These are phyloP conservation scores for Sphaerobolus stellatus DNA, from an alignment of 1,284 basidiomycete genomes.

Conservation along the genomic window DNA sequence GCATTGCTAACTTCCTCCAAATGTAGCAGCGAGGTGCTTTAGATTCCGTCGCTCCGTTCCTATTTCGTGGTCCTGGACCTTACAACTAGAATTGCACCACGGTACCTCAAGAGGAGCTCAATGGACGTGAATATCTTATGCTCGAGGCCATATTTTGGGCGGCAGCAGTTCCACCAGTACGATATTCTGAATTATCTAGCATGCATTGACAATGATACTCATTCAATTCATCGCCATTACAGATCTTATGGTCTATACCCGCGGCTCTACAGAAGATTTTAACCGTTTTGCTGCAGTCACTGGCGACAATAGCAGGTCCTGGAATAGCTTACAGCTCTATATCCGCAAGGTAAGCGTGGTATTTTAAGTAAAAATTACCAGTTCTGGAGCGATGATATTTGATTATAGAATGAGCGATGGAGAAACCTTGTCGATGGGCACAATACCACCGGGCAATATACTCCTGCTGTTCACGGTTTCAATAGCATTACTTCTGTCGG, in stretches of 20 bases:
- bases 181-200: slow-evolving; percentile 17
- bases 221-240: slow-evolving; percentile 15
- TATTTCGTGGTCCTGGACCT: too few species aligned
- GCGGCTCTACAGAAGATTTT: slow-evolving; percentile 42
- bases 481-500: slow-evolving; percentile 47
- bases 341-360: slow-evolving; percentile 32
- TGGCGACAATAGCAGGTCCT: slow-evolving; percentile 42
- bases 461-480: slow-evolving; percentile 42
- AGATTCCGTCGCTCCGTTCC: background rate
- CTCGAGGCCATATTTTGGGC: slow-evolving; percentile 32
- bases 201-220: background rate
- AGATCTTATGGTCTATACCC: slow-evolving; percentile 38
- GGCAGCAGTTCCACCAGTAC: slow-evolving; percentile 41
- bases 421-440: slow-evolving; percentile 37
- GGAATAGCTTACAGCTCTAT: slow-evolving; percentile 37
- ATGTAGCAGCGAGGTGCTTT: background rate
- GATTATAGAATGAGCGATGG: slow-evolving; percentile 43
- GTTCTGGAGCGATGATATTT: background rate
- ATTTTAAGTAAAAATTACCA: background rate
- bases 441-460: slow-evolving; percentile 36
- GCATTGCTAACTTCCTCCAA: too few species aligned
- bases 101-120: slow-evolving; percentile 27
- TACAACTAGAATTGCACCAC: slow-evolving; percentile 33
- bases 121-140: slow-evolving; percentile 27
- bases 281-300: slow-evolving; percentile 37